Percentiles rank a stretch among this genome's conserved stretches.
Conservation (phyloP, 352 stramenopile genomes). For the Peronospora destructor region DNA sequence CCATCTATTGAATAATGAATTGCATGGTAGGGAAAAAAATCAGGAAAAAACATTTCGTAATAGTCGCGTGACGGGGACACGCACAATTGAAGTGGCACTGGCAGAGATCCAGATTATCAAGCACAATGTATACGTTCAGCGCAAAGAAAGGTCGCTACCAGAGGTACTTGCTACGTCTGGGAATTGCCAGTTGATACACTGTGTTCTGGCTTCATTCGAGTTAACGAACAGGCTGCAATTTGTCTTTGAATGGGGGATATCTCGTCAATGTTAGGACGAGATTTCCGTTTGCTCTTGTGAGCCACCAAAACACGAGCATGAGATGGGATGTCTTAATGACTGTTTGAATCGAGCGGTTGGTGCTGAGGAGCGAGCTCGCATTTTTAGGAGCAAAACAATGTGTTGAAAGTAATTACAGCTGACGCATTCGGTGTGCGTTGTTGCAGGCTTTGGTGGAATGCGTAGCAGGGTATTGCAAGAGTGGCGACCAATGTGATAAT, state of each 20-base stretch:
- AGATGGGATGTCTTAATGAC: constrained; percentile 59
- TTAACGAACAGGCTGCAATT: not conserved
- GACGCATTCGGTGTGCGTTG: not conserved
- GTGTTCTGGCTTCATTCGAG: not conserved
- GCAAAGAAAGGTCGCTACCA: constrained; percentile 41
- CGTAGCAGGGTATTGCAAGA: constrained; percentile 49
- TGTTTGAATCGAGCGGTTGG: constrained; percentile 69
- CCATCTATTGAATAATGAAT: not conserved
- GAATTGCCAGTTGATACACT: not conserved
- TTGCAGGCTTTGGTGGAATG: constrained; percentile 61
- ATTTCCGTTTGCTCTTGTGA: constrained; percentile 54
- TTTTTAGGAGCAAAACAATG: not conserved
- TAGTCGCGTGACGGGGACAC: constrained; percentile 59
- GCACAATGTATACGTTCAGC: constrained; percentile 70
- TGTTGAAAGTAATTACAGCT: not conserved
- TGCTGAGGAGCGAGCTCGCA: not conserved
- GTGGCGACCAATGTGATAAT: constrained; percentile 60
- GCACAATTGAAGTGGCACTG: constrained; percentile 59
- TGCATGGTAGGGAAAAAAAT: constrained; percentile 18
- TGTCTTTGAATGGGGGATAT: constrained; percentile 2
- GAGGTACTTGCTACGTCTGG: constrained; percentile 27
- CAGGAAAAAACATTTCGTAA: constrained; percentile 38
- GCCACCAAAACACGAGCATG: constrained; percentile 24
- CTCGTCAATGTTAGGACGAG: constrained; percentile 42
- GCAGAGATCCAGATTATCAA: constrained; percentile 65